These are phyloP conservation scores for Pleurotus salmoneostramineus DNA, from an alignment of 768 basidiomycete genomes.

Conservation along the genomic window DNA sequence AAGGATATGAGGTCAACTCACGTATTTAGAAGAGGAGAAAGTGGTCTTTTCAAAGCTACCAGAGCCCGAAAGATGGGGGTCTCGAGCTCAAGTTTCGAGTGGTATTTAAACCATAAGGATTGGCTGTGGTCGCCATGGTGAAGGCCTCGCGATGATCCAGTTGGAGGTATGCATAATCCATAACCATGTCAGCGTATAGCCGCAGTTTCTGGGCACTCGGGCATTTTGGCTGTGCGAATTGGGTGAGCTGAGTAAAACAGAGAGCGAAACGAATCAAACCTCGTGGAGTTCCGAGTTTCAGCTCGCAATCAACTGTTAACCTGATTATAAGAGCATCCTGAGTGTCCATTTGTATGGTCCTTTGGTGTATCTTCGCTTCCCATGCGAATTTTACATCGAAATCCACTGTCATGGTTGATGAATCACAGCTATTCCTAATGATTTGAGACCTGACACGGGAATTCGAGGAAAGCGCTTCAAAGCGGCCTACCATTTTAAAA, in stretches of 20 bases:
- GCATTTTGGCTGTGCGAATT: not conserved
- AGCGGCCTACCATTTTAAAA: too few relatives aligned
- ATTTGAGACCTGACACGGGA: too few relatives aligned
- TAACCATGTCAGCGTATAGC: slow-evolving; percentile 9
- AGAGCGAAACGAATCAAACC: not conserved
- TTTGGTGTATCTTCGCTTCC: too few relatives aligned
- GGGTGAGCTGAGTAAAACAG: not conserved
- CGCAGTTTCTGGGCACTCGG: not conserved
- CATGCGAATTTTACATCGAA: too few relatives aligned
- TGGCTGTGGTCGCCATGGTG: slow-evolving; percentile 3
- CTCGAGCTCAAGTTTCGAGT: not conserved
- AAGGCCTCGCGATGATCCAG: not conserved
- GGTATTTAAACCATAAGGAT: slow-evolving; percentile 1
- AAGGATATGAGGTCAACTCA: not conserved
- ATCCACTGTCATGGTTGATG: too few relatives aligned
- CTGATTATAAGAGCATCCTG: not conserved
- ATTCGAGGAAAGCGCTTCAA: too few relatives aligned
- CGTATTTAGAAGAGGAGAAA: not conserved
- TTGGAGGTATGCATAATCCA: not conserved
- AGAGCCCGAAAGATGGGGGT: slow-evolving; percentile 7
- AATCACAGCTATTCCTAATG: too few relatives aligned
- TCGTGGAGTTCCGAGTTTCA: not conserved
- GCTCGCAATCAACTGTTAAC: not conserved
- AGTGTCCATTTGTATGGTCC: too few relatives aligned
- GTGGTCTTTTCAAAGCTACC: slow-evolving; percentile 4